Conservation (phyloP, 441 rosid genomes). For the Melastoma candidum region DNA sequence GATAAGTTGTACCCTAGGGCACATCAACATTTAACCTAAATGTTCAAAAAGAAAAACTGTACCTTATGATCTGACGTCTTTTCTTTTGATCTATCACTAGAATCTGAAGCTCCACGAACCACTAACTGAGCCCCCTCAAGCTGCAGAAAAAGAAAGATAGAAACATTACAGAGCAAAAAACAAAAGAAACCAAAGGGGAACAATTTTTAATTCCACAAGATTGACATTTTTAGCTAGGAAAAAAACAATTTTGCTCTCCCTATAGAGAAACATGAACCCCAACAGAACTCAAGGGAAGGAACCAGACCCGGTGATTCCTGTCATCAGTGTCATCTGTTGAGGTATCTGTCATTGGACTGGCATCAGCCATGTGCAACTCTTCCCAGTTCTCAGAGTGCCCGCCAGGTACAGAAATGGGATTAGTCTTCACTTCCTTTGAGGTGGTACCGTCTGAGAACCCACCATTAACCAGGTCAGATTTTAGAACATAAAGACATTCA, state of each 20-base stretch:
- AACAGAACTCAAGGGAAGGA: constrained; percentile 14
- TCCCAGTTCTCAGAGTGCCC: constrained; percentile 49
- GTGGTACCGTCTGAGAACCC: constrained; percentile 27
- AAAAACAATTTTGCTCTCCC: neutral
- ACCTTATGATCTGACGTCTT: constrained; percentile 7
- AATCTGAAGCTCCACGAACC: constrained; percentile 2
- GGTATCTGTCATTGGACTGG: constrained; percentile 70
- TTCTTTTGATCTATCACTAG: constrained; percentile 10
- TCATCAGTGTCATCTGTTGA: constrained; percentile 84
- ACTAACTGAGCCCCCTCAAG: constrained; percentile 33
- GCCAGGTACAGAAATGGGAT: constrained; percentile 33
- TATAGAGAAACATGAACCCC: neutral
- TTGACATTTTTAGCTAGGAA: neutral
- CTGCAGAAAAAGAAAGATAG: constrained; percentile 33
- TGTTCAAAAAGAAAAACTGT: neutral
- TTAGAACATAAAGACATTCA: constrained; percentile 1
- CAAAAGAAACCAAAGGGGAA: constrained; percentile 1
- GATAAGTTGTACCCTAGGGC: too few relatives aligned
- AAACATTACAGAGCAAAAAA: constrained; percentile 2
- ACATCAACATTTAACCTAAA: too few relatives aligned
- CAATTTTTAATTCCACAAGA: neutral
- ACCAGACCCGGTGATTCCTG: constrained; percentile 58
- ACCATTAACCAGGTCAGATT: constrained; percentile 16
- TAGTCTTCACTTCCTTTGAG: constrained; percentile 31
- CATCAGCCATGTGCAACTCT: constrained; percentile 53